These are phyloP conservation scores for Metahyphopichia silvanorum DNA, from an alignment of 805 yeast species.

Conservation along the genomic window DNA sequence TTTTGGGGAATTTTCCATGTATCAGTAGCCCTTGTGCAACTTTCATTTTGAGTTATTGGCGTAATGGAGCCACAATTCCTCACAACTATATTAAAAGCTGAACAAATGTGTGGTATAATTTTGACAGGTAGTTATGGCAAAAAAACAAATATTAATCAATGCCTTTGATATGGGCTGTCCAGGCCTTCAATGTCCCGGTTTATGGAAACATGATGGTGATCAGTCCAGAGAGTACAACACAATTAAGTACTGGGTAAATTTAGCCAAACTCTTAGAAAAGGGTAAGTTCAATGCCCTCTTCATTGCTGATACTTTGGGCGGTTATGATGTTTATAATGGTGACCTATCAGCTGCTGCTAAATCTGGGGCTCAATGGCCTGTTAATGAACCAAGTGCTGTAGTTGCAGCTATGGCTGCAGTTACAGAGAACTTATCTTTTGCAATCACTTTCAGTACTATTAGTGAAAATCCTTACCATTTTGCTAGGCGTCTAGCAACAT, in stretches of 20 bases:
- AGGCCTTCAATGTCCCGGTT: conserved; percentile 20
- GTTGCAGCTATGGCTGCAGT: conserved; percentile 43
- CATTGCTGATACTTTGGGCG: conserved; percentile 40
- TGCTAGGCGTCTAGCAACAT: conserved; percentile 41
- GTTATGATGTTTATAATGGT: conserved; percentile 41
- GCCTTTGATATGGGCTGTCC: conserved; percentile 31
- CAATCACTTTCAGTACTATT: conserved; percentile 40
- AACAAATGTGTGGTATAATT: too few species aligned
- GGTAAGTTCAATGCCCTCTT: conserved; percentile 39
- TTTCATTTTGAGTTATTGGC: too few species aligned
- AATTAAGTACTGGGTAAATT: conserved; percentile 29
- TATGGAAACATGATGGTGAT: conserved; percentile 37
- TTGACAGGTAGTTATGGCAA: too few species aligned
- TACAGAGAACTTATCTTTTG: conserved; percentile 38
- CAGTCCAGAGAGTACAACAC: conserved; percentile 20
- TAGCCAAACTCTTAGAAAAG: conserved; percentile 35
- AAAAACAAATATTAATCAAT: conserved; percentile 26
- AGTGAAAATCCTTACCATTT: conserved; percentile 42
- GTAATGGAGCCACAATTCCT: too few species aligned
- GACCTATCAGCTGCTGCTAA: conserved; percentile 33
- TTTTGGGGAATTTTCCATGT: too few species aligned
- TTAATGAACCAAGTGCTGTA: conserved; percentile 35
- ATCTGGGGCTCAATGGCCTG: conserved; percentile 33
- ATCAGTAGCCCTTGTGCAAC: too few species aligned
- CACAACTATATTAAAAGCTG: too few species aligned